Conservation (phyloP, 108 stramenopile genomes). For the Nannochloropsis gaditana region DNA sequence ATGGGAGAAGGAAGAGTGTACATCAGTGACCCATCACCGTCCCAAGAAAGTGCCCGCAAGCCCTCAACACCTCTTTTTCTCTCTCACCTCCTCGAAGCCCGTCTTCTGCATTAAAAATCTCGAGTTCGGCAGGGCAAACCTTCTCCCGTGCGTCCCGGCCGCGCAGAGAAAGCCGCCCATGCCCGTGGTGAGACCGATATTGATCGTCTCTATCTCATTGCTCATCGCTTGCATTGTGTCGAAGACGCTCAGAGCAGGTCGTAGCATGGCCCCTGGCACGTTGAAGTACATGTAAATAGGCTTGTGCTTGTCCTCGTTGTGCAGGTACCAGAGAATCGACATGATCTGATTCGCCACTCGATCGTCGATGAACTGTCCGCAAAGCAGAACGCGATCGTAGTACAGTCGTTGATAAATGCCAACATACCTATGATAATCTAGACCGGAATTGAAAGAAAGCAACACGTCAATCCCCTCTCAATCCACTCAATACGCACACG, state of each 20-base stretch:
- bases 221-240: constrained; percentile 69
- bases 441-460: constrained; percentile 37
- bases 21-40: not conserved
- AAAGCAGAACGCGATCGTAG: constrained; percentile 81
- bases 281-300: constrained; percentile 79
- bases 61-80: not conserved
- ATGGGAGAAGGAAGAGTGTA: not conserved
- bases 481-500: no score
- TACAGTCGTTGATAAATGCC: constrained; percentile 78
- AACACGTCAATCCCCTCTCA: no score
- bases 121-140: constrained; percentile 76
- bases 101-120: constrained; percentile 80
- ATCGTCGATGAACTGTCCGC: constrained; percentile 77
- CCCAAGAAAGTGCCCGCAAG: not conserved
- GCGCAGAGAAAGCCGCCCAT: constrained; percentile 81
- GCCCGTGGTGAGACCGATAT: constrained; percentile 79
- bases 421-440: constrained; percentile 65
- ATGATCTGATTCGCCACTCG: constrained; percentile 80
- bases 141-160: constrained; percentile 72
- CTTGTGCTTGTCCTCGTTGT: constrained; percentile 56
- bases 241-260: constrained; percentile 74
- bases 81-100: constrained; percentile 68
- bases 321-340: constrained; percentile 47
- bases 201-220: constrained; percentile 68
- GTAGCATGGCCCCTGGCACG: constrained; percentile 71